Evolutionary conservation across 2,329 filamentous ascomycete genomes (phyloP).

Genomic region (Paradendryphiella salina): DNA sequence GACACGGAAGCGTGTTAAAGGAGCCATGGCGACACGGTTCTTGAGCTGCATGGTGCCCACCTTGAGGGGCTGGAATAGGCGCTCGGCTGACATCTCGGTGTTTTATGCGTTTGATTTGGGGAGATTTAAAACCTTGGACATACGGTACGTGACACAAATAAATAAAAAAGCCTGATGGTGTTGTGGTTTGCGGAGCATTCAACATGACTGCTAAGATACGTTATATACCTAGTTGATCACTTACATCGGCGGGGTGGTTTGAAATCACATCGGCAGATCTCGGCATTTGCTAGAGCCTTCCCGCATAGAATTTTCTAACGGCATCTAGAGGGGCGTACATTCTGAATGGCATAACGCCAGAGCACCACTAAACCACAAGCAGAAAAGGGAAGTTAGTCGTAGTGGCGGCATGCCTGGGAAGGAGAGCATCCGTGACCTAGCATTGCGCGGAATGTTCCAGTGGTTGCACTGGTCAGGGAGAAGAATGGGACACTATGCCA

Average conservation of each 20-base stretch:
- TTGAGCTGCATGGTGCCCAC: slow-evolving; percentile 41
- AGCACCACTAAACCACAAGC: not conserved
- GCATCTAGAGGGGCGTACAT: slow-evolving; percentile 4
- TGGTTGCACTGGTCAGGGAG: too few relatives aligned
- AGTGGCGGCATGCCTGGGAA: not conserved
- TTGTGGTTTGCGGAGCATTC: not conserved
- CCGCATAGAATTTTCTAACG: slow-evolving; percentile 12
- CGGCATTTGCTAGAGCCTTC: slow-evolving; percentile 10
- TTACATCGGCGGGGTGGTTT: slow-evolving; percentile 9
- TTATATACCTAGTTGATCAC: slow-evolving; percentile 9
- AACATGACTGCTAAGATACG: not conserved
- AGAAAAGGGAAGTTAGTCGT: not conserved
- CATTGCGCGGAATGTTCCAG: too few relatives aligned
- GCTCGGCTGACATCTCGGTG: slow-evolving; percentile 31
- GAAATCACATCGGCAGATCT: slow-evolving; percentile 19
- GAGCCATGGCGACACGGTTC: slow-evolving; percentile 44
- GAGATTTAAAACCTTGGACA: not conserved
- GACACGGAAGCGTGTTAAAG: slow-evolving; percentile 49
- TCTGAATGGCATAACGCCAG: not conserved
- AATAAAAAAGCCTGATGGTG: not conserved
- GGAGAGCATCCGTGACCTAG: not conserved
- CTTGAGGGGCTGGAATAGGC: slow-evolving; percentile 44
- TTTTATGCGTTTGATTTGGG: not conserved
- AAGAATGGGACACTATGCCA: too few relatives aligned
- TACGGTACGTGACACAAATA: too few relatives aligned